Percentiles rank a stretch among this genome's conserved stretches.
Evolutionary conservation across 2,329 filamentous ascomycete species (phyloP).

Genomic region (Fusarium heterosporum): DNA sequence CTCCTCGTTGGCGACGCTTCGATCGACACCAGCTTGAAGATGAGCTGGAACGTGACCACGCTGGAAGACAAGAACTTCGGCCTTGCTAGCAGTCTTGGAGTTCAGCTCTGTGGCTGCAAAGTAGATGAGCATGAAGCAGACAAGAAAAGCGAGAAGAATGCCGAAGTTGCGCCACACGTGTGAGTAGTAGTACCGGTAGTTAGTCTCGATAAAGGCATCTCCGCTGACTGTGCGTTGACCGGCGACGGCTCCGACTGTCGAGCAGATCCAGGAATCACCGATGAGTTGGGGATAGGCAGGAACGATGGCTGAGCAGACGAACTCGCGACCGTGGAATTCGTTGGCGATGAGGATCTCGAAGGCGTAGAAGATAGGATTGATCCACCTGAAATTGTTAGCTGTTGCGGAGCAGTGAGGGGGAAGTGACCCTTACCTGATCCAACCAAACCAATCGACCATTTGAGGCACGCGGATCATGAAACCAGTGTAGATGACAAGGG

Average conservation of each 20-base stretch:
- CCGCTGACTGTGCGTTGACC: conserved; percentile 68
- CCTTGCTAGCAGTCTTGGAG: conserved; percentile 70
- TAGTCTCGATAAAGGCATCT: conserved; percentile 68
- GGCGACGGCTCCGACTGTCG: conserved; percentile 64
- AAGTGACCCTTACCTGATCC: conserved; percentile 55
- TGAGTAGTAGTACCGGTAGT: conserved; percentile 67
- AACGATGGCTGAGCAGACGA: conserved; percentile 65
- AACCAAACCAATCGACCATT: conserved; percentile 78
- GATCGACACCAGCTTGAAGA: conserved; percentile 48
- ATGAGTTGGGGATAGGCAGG: conserved; percentile 59
- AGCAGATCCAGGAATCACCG: conserved; percentile 64
- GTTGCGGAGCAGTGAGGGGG: rapidly evolving
- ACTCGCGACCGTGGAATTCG: conserved; percentile 72
- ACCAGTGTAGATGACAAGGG: conserved; percentile 55
- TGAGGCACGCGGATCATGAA: conserved; percentile 44
- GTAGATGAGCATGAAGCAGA: conserved; percentile 74
- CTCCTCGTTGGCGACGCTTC: conserved; percentile 48
- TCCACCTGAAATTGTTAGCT: conserved; percentile 68
- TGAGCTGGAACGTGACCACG: conserved; percentile 63
- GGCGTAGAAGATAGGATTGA: conserved; percentile 79
- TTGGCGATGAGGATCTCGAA: conserved; percentile 81
- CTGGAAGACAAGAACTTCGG: conserved; percentile 76
- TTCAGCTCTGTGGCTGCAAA: conserved; percentile 73
- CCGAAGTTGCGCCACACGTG: conserved; percentile 77
- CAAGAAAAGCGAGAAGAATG: conserved; percentile 72